Evolutionary conservation across 2,329 filamentous ascomycete genomes (phyloP).

Genomic region (Thielaviopsis ethacetica): DNA sequence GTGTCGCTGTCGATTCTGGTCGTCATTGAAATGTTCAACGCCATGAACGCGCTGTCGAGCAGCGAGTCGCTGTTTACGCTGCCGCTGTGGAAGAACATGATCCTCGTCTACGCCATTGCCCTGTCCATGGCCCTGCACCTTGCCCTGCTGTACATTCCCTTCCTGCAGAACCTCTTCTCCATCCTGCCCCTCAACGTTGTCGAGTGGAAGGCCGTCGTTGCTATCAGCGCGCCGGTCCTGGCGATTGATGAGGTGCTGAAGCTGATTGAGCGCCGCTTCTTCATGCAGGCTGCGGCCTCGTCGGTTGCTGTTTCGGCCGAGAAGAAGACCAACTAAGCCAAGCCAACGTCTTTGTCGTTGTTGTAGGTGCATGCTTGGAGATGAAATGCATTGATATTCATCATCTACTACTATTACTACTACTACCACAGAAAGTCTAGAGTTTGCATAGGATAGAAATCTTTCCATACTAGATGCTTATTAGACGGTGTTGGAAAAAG

Average conservation of each 20-base stretch:
- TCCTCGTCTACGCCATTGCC: slow-evolving; percentile 85
- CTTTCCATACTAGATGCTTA: background rate
- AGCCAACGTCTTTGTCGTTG: background rate
- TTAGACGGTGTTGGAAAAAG: background rate
- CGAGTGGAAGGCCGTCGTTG: slow-evolving; percentile 85
- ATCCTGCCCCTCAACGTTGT: slow-evolving; percentile 72
- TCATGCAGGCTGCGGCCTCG: slow-evolving; percentile 32
- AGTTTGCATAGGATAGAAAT: background rate
- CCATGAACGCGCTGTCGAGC: slow-evolving; percentile 92
- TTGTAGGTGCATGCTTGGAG: background rate
- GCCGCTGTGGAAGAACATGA: slow-evolving; percentile 96
- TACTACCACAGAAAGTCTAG: background rate
- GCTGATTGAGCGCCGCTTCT: slow-evolving; percentile 52
- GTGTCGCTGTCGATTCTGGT: slow-evolving; percentile 84
- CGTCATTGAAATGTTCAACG: slow-evolving; percentile 98
- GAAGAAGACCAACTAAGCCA: slow-evolving; percentile 29
- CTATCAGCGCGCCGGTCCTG: slow-evolving; percentile 82
- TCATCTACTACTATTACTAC: background rate
- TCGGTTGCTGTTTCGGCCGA: slow-evolving; percentile 24
- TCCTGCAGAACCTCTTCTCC: slow-evolving; percentile 76
- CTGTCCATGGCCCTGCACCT: slow-evolving; percentile 94
- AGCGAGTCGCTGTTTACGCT: slow-evolving; percentile 88
- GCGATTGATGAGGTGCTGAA: slow-evolving; percentile 76
- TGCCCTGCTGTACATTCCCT: slow-evolving; percentile 76
- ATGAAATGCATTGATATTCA: background rate